phyloP scores from a whole-genome alignment of 2,329 filamentous ascomycete species.

The Pseudocercospora ulei region DNA sequence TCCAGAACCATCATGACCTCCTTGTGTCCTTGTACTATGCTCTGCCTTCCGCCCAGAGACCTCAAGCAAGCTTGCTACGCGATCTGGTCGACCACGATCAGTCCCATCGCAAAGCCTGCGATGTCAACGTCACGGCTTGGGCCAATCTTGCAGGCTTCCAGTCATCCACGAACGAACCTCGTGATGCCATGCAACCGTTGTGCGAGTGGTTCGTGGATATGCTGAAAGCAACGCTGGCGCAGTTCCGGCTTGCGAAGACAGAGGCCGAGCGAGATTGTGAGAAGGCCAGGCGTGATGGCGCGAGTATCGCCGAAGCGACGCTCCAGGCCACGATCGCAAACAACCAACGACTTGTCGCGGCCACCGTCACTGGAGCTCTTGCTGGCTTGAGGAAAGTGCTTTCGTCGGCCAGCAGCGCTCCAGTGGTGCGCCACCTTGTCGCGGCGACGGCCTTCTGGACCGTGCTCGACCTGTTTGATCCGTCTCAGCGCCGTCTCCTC shows the following conservation, averaged over 20 bases:
- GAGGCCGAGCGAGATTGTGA: slow-evolving; percentile 50
- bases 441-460: slow-evolving; percentile 37
- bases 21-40: slow-evolving; percentile 52
- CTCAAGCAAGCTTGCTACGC: slow-evolving; percentile 44
- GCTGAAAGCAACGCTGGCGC: slow-evolving; percentile 44
- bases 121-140: slow-evolving; percentile 51
- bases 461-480: slow-evolving; percentile 46
- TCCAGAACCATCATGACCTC: slow-evolving; percentile 54
- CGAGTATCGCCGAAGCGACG: slow-evolving; percentile 39
- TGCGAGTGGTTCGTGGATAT: slow-evolving; percentile 49
- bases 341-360: slow-evolving; percentile 51
- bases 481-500: slow-evolving; percentile 35
- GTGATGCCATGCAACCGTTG: slow-evolving; percentile 41
- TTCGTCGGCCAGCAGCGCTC: slow-evolving; percentile 29
- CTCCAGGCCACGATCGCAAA: slow-evolving; percentile 46
- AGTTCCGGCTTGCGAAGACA: slow-evolving; percentile 48
- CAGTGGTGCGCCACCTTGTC: slow-evolving; percentile 30
- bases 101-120: slow-evolving; percentile 52
- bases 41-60: slow-evolving; percentile 46
- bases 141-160: slow-evolving; percentile 50
- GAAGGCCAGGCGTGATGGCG: slow-evolving; percentile 32
- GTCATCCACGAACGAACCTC: slow-evolving; percentile 44
- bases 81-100: slow-evolving; percentile 48
- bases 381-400: slow-evolving; percentile 44
- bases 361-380: slow-evolving; percentile 46